Evolutionary conservation across 1,284 basidiomycete genomes (phyloP), one percentile per base, ranked within the genome.

Genomic region (Pyrrhoderma noxium): DNA sequence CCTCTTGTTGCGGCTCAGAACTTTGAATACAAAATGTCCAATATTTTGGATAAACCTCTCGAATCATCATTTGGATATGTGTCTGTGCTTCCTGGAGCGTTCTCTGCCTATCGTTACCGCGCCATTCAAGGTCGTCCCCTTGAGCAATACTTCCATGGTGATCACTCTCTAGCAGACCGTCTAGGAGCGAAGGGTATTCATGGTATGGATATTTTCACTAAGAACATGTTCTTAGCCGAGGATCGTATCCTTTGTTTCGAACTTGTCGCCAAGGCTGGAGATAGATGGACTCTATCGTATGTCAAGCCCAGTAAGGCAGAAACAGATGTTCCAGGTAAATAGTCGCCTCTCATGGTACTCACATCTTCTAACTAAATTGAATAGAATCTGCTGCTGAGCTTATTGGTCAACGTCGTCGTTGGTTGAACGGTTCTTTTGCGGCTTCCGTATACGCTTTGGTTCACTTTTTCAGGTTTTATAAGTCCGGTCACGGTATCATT

Each of bases 21-120:
- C 69, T 98, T 99, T 62, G 95, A 99, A 70, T 98, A 98, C 73
- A 97, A 92, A 71, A 94, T 94, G 89, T 93, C 89, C 36, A 94
- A 94, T 67, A 95, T 96, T 61, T 73, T 94, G 22, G 89, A 93
- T 64, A 93, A 95, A 67, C 94, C 94, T 2, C 75, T 95, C 43
- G 94, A 98, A 68, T 93, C 89, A 61, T 86, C 84, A 57, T 98
- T 98, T 63, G 95, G 94, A 49, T 98, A 97, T 58, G 90, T 93
- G 18, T 93, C 91, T 42, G 94, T 97, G 56, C 72, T 98, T 53
- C 95, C 95, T 45, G 94, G 94, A 64, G 94, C 94, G 45, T 98
- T 98, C 75, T 94, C 92, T 5, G 93, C 93, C 4, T 98, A 98
- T 65, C 81, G 92, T 25, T 98, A 72, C 69, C 80, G 86, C 21